A percentile compares a stretch with the other conserved stretches of the same genome.
phyloP scores from a whole-genome alignment of 163 green algal species.

The Coccomyxa subellipsoidea region DNA sequence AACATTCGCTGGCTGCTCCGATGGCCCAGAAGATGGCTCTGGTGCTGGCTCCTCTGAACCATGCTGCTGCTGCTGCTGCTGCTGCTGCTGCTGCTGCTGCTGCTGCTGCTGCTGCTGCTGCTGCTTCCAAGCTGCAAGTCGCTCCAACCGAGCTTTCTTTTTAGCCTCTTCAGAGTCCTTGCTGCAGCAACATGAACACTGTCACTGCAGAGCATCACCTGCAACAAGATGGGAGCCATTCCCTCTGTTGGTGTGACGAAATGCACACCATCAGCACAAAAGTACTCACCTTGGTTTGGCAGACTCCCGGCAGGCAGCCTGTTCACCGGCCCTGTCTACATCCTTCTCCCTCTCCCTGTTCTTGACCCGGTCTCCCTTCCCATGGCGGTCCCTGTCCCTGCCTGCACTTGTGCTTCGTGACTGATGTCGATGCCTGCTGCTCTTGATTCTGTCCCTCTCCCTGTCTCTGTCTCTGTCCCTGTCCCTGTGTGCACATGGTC shows the following conservation, averaged over 20 bases:
- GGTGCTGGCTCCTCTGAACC: not conserved
- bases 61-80: slow-evolving; percentile 27
- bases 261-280: not conserved
- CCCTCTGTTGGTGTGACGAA: no score
- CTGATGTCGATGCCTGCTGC: not conserved
- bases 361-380: not conserved
- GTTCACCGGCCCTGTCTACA: not conserved
- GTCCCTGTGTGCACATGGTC: not conserved
- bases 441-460: not conserved
- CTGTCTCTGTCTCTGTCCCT: slow-evolving; percentile 13
- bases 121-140: slow-evolving; percentile 55
- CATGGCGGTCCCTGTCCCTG: not conserved
- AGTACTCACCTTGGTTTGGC: not conserved
- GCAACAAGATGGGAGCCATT: no score
- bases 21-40: not conserved
- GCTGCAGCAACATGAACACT: not conserved
- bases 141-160: slow-evolving; percentile 40
- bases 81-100: slow-evolving; percentile 9
- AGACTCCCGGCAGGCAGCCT: not conserved
- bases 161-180: slow-evolving; percentile 31
- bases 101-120: slow-evolving; percentile 46
- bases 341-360: not conserved
- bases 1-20: not conserved
- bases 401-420: not conserved
- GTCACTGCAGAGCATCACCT: no score